A percentile compares a stretch with the other conserved stretches of the same genome.
Conservation (phyloP, 2,329 filamentous ascomycete species). For the Talaromyces sp. region DNA sequence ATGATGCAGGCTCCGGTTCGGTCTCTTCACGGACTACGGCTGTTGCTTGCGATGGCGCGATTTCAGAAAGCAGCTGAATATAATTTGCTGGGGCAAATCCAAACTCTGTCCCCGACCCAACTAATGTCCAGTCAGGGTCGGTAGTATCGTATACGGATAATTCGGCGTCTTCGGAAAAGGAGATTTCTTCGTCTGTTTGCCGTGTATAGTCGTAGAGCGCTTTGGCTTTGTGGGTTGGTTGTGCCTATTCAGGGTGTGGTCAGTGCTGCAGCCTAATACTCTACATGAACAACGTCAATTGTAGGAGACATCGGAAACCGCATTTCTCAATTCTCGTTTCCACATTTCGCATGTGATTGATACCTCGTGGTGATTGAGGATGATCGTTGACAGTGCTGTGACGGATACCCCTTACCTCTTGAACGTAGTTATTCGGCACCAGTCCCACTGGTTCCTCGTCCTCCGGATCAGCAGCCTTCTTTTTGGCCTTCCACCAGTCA, state of each 20-base stretch:
- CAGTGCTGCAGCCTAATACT: background rate
- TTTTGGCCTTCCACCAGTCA: conserved; percentile 96
- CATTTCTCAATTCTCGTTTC: background rate
- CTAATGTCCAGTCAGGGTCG: conserved; percentile 95
- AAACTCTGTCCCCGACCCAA: conserved; percentile 78
- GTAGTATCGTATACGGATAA: conserved; percentile 84
- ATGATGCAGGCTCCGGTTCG: conserved; percentile 42
- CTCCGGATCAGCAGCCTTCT: conserved; percentile 79
- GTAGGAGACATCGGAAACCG: background rate
- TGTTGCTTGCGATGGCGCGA: conserved; percentile 7
- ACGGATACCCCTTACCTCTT: conserved; percentile 65
- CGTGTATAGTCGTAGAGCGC: conserved; percentile 98
- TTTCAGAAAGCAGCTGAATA: conserved; percentile 66
- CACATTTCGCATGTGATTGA: background rate
- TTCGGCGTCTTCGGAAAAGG: conserved; percentile 83
- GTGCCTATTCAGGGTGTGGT: conserved; percentile 51
- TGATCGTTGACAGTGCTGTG: background rate
- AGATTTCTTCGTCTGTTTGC: conserved; percentile 96
- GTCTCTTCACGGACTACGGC: conserved; percentile 32
- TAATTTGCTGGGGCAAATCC: conserved; percentile 97
- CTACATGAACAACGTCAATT: background rate
- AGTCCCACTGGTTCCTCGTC: conserved; percentile 88
- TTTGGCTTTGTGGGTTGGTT: conserved; percentile 68
- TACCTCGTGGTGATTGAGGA: too few species aligned
- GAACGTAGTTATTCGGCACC: conserved; percentile 91